Conservation (phyloP, 768 basidiomycete species). For the Gautieria morchelliformis region DNA sequence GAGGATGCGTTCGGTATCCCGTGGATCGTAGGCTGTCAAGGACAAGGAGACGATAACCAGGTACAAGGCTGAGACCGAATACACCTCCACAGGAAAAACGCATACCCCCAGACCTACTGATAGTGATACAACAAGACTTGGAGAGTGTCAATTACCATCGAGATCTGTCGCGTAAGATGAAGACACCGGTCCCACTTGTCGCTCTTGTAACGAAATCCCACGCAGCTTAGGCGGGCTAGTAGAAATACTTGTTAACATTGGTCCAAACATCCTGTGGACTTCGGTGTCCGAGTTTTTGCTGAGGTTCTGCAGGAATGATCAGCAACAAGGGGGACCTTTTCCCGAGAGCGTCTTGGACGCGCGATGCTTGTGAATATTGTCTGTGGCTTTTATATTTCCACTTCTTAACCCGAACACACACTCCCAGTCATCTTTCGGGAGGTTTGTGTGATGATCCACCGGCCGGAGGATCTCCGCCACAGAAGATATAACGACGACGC, state of each 20-base stretch:
- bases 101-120: not conserved
- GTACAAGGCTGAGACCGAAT: too few species aligned
- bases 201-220: slow-evolving; percentile 39
- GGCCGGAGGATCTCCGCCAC: slow-evolving; percentile 6
- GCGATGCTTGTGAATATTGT: slow-evolving; percentile 13
- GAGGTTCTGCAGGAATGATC: too few species aligned
- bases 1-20: slow-evolving; percentile 22
- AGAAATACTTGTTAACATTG: too few species aligned
- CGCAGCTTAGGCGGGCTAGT: slow-evolving; percentile 30
- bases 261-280: too few species aligned
- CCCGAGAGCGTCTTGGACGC: slow-evolving; percentile 24
- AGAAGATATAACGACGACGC: slow-evolving; percentile 10
- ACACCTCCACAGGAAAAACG: too few species aligned
- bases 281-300: too few species aligned
- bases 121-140: not conserved
- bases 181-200: slow-evolving; percentile 33
- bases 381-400: slow-evolving; percentile 21
- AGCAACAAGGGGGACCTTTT: slow-evolving; percentile 9
- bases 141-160: not conserved
- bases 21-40: too few species aligned
- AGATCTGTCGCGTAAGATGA: not conserved
- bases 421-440: slow-evolving; percentile 27
- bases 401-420: too few species aligned
- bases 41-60: not conserved
- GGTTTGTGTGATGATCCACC: not conserved